phyloP scores from a whole-genome alignment of 768 basidiomycete species.

The Trametes maxima region DNA sequence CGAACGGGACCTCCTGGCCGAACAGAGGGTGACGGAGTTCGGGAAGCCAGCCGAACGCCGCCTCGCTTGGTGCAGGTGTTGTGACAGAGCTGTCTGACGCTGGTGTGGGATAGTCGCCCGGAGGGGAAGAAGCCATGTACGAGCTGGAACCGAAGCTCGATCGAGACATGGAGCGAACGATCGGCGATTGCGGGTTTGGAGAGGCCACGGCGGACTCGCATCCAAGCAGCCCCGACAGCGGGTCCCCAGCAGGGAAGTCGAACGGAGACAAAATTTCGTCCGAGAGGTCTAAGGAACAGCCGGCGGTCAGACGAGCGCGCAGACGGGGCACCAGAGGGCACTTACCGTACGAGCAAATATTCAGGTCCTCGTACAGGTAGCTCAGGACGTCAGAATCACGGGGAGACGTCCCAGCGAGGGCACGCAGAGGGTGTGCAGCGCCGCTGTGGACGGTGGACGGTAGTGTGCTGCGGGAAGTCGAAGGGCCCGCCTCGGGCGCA shows the following conservation, averaged over 20 bases:
- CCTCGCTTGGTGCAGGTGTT: slow-evolving; percentile 21
- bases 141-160: slow-evolving; percentile 20
- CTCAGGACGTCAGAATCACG: slow-evolving; percentile 1
- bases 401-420: slow-evolving; percentile 5
- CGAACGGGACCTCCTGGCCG: slow-evolving; percentile 6
- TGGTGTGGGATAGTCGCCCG: slow-evolving; percentile 18
- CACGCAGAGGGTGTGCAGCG: neutral
- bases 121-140: slow-evolving; percentile 8
- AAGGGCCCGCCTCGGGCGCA: neutral
- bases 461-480: neutral
- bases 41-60: slow-evolving; percentile 11
- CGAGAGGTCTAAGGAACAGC: neutral
- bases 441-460: neutral
- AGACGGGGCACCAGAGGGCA: neutral
- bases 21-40: slow-evolving; percentile 2
- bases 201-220: neutral
- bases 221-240: neutral
- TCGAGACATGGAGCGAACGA: slow-evolving; percentile 22
- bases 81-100: slow-evolving; percentile 20
- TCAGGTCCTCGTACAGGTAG: slow-evolving; percentile 6
- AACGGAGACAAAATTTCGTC: neutral
- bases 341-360: slow-evolving; percentile 7
- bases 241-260: neutral
- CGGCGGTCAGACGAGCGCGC: neutral
- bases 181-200: slow-evolving; percentile 13